Percentiles rank a stretch among this genome's conserved stretches.
These are phyloP conservation scores for Aspergillus fructus DNA, from an alignment of 2,329 filamentous ascomycete species.

Conservation along the genomic window DNA sequence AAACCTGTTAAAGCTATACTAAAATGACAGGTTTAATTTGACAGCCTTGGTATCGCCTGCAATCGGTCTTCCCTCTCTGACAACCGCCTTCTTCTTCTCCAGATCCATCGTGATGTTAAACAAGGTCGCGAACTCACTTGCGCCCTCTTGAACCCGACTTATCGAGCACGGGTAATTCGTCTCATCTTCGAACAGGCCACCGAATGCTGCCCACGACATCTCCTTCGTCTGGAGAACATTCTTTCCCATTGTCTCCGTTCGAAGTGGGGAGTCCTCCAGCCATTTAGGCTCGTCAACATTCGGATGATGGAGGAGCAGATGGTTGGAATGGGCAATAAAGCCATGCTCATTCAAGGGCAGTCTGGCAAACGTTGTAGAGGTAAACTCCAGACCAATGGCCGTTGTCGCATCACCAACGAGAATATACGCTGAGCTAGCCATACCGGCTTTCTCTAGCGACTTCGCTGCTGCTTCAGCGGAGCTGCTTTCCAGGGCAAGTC, in stretches of 20 bases:
- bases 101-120: slow-evolving; percentile 6
- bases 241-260: background rate
- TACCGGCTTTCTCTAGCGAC: background rate
- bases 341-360: background rate
- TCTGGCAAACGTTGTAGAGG: background rate
- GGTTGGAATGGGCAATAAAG: background rate
- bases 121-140: background rate
- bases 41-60: no score
- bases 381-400: background rate
- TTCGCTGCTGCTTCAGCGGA: background rate
- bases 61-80: background rate
- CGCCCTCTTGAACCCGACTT: background rate
- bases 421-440: background rate
- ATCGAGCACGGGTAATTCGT: background rate
- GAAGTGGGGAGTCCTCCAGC: background rate
- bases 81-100: background rate
- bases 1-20: no score
- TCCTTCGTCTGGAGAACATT: background rate
- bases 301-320: background rate
- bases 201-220: background rate
- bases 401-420: background rate
- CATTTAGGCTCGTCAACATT: background rate
- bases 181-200: background rate
- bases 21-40: no score
- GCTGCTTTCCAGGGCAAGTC: background rate